Base-by-base conservation (phyloP, 805 yeast species). In the Ogataea nakhonphanomensis region DNA sequence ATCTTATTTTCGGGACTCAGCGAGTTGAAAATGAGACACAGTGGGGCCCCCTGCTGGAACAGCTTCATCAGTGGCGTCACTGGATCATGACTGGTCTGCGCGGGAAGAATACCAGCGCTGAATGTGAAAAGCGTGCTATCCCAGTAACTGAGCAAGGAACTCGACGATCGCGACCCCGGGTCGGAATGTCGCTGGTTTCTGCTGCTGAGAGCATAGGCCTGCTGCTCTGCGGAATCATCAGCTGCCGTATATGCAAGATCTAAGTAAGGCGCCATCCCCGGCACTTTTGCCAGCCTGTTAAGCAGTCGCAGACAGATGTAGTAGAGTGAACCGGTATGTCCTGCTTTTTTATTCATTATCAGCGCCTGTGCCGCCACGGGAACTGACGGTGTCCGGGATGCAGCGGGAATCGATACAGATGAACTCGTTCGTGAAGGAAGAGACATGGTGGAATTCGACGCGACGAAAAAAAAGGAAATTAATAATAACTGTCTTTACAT, bases 11-110 rank as follows among this genome's bases (percentile, higher is more conserved):
- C 72, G 1, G 82, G 81, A 25, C 58, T 59, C 14, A 88, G 72
- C 10, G 79, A 69, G 63, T 93, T 91, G 69, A 84, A 87, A 7
- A 91, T 67, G 30, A 87, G 75, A 61, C 98, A 90, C 30, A 93
- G 68, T 4, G 98, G 95, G 2, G 95, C 82, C 8, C 98, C 99
- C 55, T 85, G 88, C 54, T 91, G 95, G 55, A 93, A 81, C 25
- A 93, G 67, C 50, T 87, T 81, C 79, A 96, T 85, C 30, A 93
- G 59, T 47, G 88, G 90, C 2, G 96, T 88, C 2, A 86, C 97
- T 3, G 98, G 97, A 59, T 93, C 99, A 55, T 86, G 84, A 48
- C 76, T 74, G 45, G 76, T 72, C 48, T 75, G 78, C 5, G 84
- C 84, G 4, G 91, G 95, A 31, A 81, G 69, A 11, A 83, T 80